A percentile compares a stretch with the other conserved stretches of the same genome.
Evolutionary conservation across 169 alveolate genomes (phyloP).

Genomic region (Eimeria acervulina): DNA sequence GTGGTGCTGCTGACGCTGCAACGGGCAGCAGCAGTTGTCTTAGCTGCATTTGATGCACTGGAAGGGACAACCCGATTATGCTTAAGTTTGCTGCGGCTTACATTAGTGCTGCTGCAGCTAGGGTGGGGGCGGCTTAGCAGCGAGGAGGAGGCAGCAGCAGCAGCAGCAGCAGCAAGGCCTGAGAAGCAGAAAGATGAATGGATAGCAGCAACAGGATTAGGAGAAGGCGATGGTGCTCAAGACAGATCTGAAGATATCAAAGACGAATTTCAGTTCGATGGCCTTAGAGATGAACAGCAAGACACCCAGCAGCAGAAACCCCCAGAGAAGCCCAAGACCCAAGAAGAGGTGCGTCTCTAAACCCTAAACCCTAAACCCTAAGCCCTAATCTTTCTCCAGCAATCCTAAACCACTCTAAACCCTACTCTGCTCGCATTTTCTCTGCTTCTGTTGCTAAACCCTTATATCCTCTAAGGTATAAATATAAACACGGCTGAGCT

Average conservation of each 20-base stretch:
- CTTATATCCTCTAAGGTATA: too few species aligned
- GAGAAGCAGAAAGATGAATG: constrained; percentile 69
- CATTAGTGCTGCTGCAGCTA: constrained; percentile 59
- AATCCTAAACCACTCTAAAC: neutral
- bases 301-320: constrained; percentile 69
- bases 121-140: constrained; percentile 55
- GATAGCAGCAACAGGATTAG: constrained; percentile 82
- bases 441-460: too few species aligned
- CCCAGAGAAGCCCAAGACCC: constrained; percentile 58
- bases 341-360: constrained; percentile 23
- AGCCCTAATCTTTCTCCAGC: too few species aligned
- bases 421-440: neutral
- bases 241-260: constrained; percentile 67
- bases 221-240: constrained; percentile 77
- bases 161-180: constrained; percentile 54
- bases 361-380: neutral
- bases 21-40: constrained; percentile 68
- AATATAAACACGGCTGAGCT: neutral
- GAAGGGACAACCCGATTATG: constrained; percentile 67
- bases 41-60: constrained; percentile 74
- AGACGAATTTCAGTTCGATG: constrained; percentile 81
- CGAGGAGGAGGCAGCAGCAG: constrained; percentile 63
- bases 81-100: constrained; percentile 66
- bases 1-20: constrained; percentile 29
- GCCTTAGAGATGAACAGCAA: constrained; percentile 62